Conservation (phyloP, 805 yeast genomes). For the Pichia heedii region DNA sequence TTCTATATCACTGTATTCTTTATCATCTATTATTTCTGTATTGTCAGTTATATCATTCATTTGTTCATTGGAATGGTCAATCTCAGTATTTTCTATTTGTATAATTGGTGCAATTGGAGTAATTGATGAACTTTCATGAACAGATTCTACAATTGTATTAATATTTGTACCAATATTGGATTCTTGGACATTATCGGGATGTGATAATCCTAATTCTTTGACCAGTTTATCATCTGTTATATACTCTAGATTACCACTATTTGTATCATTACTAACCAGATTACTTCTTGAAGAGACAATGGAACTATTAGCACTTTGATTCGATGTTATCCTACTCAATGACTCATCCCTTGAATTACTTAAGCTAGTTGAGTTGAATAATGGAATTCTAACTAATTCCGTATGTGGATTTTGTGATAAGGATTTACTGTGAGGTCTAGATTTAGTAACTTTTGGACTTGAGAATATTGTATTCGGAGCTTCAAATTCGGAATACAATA, state of each 20-base stretch:
- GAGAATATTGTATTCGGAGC: constrained; percentile 3
- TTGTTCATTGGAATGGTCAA: neutral
- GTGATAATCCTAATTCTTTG: constrained; percentile 2
- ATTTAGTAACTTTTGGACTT: neutral
- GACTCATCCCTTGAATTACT: constrained; percentile 13
- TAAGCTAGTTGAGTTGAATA: neutral
- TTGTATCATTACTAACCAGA: neutral
- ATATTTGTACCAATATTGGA: neutral
- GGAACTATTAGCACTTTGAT: constrained; percentile 3
- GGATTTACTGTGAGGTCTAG: constrained; percentile 32
- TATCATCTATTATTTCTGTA: no score
- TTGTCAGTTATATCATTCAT: no score
- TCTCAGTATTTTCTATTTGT: neutral
- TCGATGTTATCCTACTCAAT: constrained; percentile 5
- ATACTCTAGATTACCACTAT: neutral
- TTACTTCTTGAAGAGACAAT: constrained; percentile 1
- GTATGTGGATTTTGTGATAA: constrained; percentile 38
- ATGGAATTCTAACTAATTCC: constrained; percentile 28
- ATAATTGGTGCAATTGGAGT: constrained; percentile 3
- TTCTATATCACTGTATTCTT: neutral
- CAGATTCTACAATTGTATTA: neutral
- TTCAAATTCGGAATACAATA: neutral
- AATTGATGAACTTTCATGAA: constrained; percentile 1
- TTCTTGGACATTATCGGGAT: neutral
- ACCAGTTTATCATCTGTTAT: neutral